A percentile compares a stretch with the other conserved stretches of the same genome.
phyloP scores from a whole-genome alignment of 1,284 basidiomycete genomes.

The Coniferiporia weirii region DNA sequence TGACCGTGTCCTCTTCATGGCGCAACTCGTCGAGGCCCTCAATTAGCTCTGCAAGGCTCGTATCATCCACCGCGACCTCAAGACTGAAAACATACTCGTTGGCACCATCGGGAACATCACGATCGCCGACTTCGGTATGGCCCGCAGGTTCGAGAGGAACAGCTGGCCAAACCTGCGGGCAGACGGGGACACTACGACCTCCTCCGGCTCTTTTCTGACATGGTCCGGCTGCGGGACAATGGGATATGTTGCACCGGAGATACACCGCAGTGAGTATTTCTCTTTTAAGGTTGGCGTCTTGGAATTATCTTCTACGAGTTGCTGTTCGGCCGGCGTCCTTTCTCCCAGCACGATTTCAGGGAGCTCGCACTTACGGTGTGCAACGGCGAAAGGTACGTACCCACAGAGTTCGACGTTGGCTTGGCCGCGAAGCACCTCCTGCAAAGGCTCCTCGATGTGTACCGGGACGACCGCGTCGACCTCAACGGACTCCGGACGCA shows the following conservation, averaged over 20 bases:
- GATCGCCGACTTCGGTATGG: slow-evolving; percentile 62
- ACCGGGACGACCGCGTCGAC: slow-evolving; percentile 2
- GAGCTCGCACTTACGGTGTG: too few relatives aligned
- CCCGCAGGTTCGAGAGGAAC: slow-evolving; percentile 22
- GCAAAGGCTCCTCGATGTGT: background rate
- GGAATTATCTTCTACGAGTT: slow-evolving; percentile 58
- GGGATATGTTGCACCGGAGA: slow-evolving; percentile 63
- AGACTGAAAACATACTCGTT: slow-evolving; percentile 59
- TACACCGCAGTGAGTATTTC: slow-evolving; percentile 38
- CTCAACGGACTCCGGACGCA: background rate
- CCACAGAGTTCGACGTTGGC: too few relatives aligned
- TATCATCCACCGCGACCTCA: slow-evolving; percentile 63
- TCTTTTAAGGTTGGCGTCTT: slow-evolving; percentile 53
- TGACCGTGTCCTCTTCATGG: slow-evolving; percentile 9
- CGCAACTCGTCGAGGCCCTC: slow-evolving; percentile 9
- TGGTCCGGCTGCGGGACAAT: too few relatives aligned
- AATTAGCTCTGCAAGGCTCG: slow-evolving; percentile 25
- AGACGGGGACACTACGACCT: slow-evolving; percentile 20
- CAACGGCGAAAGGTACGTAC: too few relatives aligned
- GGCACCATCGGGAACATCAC: slow-evolving; percentile 45
- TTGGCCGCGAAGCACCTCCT: too few relatives aligned
- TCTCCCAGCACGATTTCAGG: background rate
- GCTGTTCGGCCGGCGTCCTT: slow-evolving; percentile 38
- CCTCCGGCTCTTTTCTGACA: slow-evolving; percentile 14
- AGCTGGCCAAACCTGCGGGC: background rate